These are phyloP conservation scores for Arthrocladium fulminans DNA, from an alignment of 2,329 filamentous ascomycete genomes.

Conservation along the genomic window DNA sequence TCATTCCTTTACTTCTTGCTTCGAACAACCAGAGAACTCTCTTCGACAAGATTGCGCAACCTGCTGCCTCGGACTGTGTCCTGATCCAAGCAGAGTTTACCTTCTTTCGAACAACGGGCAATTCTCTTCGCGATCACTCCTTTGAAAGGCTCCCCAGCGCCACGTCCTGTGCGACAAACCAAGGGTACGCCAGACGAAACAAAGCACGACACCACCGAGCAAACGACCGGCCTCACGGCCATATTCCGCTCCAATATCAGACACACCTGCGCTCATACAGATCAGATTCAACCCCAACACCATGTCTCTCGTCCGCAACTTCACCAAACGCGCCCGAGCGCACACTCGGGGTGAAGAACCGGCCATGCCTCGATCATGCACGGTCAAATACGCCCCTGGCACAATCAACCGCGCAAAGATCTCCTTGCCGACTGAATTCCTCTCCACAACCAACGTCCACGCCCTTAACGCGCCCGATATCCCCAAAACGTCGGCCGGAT, in stretches of 20 bases:
- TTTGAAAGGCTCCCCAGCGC: not conserved
- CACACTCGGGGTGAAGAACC: constrained; percentile 33
- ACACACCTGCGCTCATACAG: not conserved
- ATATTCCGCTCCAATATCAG: not conserved
- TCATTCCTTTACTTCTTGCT: constrained; percentile 1
- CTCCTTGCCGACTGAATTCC: constrained; percentile 73
- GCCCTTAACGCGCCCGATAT: constrained; percentile 91
- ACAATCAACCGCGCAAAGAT: constrained; percentile 51
- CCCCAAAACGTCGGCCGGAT: constrained; percentile 36
- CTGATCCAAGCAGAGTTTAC: not conserved
- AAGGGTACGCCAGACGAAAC: not conserved
- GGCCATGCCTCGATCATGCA: constrained; percentile 37
- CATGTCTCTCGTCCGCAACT: constrained; percentile 35
- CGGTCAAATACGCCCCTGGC: constrained; percentile 36
- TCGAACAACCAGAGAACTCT: not conserved
- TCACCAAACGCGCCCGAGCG: constrained; percentile 39
- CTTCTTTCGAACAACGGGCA: not conserved
- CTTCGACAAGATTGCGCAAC: not conserved
- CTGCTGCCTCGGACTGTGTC: constrained; percentile 6
- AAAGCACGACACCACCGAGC: not conserved
- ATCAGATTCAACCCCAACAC: not conserved
- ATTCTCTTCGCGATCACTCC: constrained; percentile 1
- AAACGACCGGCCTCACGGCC: not conserved
- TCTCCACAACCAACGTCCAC: constrained; percentile 93
- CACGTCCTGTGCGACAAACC: not conserved